These are phyloP conservation scores for Verticillium dahliae DNA, from an alignment of 2,329 filamentous ascomycete species.

Conservation along the genomic window DNA sequence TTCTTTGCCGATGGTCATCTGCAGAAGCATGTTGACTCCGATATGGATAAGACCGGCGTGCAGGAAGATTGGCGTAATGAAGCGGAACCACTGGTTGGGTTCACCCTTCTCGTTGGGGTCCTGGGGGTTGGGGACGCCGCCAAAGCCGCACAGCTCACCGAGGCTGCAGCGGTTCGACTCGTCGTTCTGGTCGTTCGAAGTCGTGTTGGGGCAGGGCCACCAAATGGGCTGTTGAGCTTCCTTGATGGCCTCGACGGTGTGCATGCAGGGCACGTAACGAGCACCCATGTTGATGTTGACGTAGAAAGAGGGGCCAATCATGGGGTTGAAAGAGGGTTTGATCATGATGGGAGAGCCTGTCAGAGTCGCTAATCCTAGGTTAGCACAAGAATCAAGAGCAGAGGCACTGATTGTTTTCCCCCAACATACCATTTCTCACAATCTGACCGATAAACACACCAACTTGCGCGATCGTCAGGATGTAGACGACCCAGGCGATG, in stretches of 20 bases:
- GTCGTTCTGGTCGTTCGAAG: slow-evolving; percentile 44
- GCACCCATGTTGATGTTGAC: slow-evolving; percentile 97
- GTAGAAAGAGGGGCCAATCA: slow-evolving; percentile 90
- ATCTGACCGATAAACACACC: slow-evolving; percentile 86
- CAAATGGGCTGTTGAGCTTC: slow-evolving; percentile 37
- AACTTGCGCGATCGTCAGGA: slow-evolving; percentile 69
- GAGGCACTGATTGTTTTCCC: too few relatives aligned
- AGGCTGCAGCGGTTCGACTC: slow-evolving; percentile 60
- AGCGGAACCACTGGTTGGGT: slow-evolving; percentile 94
- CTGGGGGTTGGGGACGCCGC: slow-evolving; percentile 62
- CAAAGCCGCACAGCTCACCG: slow-evolving; percentile 77
- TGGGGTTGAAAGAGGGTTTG: slow-evolving; percentile 84
- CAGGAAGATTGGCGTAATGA: slow-evolving; percentile 92
- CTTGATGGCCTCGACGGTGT: slow-evolving; percentile 64
- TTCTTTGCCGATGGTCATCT: slow-evolving; percentile 82
- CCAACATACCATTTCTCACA: slow-evolving; percentile 66
- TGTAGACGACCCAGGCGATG: slow-evolving; percentile 76
- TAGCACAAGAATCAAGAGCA: not conserved
- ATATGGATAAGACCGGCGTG: slow-evolving; percentile 94
- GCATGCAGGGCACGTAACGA: slow-evolving; percentile 91
- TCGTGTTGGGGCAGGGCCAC: slow-evolving; percentile 81
- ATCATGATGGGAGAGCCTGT: slow-evolving; percentile 75
- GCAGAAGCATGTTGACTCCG: slow-evolving; percentile 87
- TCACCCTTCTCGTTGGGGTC: slow-evolving; percentile 43
- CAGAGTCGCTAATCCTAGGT: slow-evolving; percentile 48